phyloP scores from a whole-genome alignment of 805 yeast species.

The Diddensiella santjacobensis region DNA sequence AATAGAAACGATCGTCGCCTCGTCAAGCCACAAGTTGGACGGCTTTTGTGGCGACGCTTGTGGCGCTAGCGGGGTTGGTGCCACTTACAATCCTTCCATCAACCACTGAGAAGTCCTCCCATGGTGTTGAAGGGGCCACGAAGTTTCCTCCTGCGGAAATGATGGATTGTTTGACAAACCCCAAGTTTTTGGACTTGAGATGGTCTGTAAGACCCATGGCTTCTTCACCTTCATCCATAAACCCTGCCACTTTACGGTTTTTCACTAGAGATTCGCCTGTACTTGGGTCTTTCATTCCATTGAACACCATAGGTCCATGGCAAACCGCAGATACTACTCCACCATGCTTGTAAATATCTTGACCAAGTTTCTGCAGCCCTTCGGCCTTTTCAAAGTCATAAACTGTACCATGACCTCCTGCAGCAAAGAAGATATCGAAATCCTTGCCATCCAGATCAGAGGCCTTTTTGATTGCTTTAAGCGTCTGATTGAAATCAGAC shows the following conservation, averaged over 20 bases:
- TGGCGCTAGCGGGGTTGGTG: conserved; percentile 49
- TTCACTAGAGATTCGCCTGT: conserved; percentile 45
- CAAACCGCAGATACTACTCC: conserved; percentile 65
- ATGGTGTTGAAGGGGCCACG: conserved; percentile 47
- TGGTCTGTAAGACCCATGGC: conserved; percentile 29
- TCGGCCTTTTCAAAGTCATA: conserved; percentile 55
- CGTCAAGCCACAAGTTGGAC: conserved; percentile 1
- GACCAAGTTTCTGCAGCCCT: conserved; percentile 44
- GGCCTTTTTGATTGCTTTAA: conserved; percentile 44
- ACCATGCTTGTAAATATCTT: conserved; percentile 44
- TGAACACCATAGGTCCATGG: conserved; percentile 62
- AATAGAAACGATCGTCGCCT: too few species aligned
- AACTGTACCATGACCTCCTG: conserved; percentile 64
- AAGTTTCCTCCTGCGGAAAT: conserved; percentile 42
- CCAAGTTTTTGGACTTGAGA: conserved; percentile 31
- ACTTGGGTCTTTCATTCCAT: conserved; percentile 40
- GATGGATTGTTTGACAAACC: conserved; percentile 40
- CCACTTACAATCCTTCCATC: conserved; percentile 66
- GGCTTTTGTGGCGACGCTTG: conserved; percentile 17
- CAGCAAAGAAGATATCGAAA: conserved; percentile 53
- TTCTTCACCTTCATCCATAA: conserved; percentile 53
- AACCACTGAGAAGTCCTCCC: conserved; percentile 46
- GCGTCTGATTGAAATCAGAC: conserved; percentile 39
- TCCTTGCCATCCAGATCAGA: conserved; percentile 46
- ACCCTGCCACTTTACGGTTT: conserved; percentile 59